Conservation (phyloP, 495 filamentous ascomycete genomes). For the Aspergillus egyptiacus region DNA sequence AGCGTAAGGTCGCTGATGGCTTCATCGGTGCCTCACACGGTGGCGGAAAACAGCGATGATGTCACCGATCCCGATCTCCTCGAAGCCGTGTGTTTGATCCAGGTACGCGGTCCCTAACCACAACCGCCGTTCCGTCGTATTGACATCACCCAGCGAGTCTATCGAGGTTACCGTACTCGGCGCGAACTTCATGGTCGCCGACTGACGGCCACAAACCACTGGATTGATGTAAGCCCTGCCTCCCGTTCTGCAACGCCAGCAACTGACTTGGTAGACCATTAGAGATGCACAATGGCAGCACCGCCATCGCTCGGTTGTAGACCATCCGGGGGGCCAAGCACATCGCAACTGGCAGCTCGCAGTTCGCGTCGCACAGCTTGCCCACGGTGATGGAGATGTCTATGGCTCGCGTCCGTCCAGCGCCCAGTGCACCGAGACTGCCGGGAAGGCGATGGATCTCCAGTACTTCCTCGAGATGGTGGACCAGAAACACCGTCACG, state of each 20-base stretch:
- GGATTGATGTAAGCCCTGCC: constrained; percentile 49
- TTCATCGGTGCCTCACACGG: neutral
- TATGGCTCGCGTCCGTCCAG: neutral
- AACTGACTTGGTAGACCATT: constrained; percentile 38
- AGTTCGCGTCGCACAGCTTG: constrained; percentile 62
- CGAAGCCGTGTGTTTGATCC: constrained; percentile 27
- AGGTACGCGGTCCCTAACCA: constrained; percentile 22
- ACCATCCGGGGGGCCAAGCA: constrained; percentile 34
- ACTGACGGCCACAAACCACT: constrained; percentile 61
- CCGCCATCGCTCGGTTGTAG: constrained; percentile 37
- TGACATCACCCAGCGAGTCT: constrained; percentile 49
- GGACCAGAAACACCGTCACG: constrained; percentile 82
- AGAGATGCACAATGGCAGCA: constrained; percentile 58
- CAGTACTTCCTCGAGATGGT: constrained; percentile 95
- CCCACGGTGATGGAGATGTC: constrained; percentile 54
- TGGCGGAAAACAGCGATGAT: neutral
- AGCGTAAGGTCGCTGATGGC: neutral
- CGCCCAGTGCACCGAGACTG: constrained; percentile 25
- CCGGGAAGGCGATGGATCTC: constrained; percentile 74
- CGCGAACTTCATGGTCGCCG: constrained; percentile 58
- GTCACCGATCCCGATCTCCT: neutral
- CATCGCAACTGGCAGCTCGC: constrained; percentile 70
- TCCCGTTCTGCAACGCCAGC: neutral
- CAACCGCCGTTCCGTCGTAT: neutral
- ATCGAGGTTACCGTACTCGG: constrained; percentile 64